phyloP scores from a whole-genome alignment of 495 filamentous ascomycete genomes.

The Letharia lupina region DNA sequence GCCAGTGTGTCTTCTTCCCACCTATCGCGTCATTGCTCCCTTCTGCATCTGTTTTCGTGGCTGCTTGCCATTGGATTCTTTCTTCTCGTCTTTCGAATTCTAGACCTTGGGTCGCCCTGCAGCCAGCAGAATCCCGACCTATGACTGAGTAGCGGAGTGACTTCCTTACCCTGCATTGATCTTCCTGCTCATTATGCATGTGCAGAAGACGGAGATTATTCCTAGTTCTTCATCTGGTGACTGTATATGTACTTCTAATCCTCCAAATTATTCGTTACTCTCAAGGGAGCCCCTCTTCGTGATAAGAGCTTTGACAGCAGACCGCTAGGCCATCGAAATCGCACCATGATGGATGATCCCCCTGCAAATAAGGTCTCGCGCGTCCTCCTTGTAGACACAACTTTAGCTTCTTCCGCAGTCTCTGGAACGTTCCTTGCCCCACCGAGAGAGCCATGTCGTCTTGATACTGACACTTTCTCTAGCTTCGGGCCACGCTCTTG shows the following conservation, averaged over 20 bases:
- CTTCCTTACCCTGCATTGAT: neutral
- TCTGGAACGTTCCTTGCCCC: neutral
- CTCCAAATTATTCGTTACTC: neutral
- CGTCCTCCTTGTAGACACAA: neutral
- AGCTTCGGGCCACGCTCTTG: neutral
- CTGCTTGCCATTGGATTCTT: slow-evolving; percentile 14
- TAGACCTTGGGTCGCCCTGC: slow-evolving; percentile 4
- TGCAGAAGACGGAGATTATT: neutral
- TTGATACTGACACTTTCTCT: neutral
- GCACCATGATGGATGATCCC: neutral
- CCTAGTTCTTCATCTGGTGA: neutral
- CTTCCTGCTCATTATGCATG: neutral
- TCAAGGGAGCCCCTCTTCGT: neutral
- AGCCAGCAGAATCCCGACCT: neutral
- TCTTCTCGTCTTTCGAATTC: neutral
- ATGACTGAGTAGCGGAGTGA: neutral
- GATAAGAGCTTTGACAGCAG: neutral
- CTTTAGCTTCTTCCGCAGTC: neutral
- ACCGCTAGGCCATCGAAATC: neutral
- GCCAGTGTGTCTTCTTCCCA: neutral
- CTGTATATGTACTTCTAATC: neutral
- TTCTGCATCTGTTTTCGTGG: slow-evolving; percentile 15
- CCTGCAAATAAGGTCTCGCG: neutral
- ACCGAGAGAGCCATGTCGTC: neutral
- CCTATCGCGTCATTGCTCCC: slow-evolving; percentile 3